Base-by-base conservation (phyloP, 306 rosid species). In the Cicer bijugum region DNA sequence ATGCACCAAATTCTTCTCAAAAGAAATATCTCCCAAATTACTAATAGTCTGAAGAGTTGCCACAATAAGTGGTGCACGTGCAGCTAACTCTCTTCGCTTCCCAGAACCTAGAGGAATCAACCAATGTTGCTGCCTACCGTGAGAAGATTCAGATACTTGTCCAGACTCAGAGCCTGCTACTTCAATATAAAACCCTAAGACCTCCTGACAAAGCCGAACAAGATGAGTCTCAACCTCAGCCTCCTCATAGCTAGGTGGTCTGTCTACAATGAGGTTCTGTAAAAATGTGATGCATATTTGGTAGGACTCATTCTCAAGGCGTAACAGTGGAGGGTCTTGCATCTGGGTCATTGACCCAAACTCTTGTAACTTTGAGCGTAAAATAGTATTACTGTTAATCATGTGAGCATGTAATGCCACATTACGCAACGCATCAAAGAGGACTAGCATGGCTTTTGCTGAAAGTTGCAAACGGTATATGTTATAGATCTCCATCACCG, bases 301-400 rank as follows among this genome's bases (percentile, higher is more conserved):
- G 84, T 88, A 95, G 73, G 97, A 88, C 80, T 95, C 99, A 1
- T 88, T 95, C 84, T 95, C 99, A 28, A 95, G 92, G 19, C 99
- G 97, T 71, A 92, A 81, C 64, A 95, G 78, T 9, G 99, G 99
- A 47, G 99, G 99, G 72, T 95, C 99, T 84, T 91, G 99, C 99
- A 95, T 95, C 85, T 95, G 99, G 42, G 99, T 85, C 83, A 89
- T 52, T 12, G 97, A 72, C 67, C 96, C 93, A 75, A 92, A 87
- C 78, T 95, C 99, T 81, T 81, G 97, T 55, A 95, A 88, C 89
- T 85, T 92, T 44, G 97, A 81, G 46, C 99, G 97, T 71, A 92
- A 75, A 43, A 78, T 50, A 62, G 69, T 33, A 64, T 89, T 77
- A 81, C 84, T 80, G 86, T 95, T 92, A 46, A 95, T 87, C 85